These are phyloP conservation scores for Amphirosellinia nigrospora DNA, from an alignment of 495 filamentous ascomycete genomes.

Conservation along the genomic window DNA sequence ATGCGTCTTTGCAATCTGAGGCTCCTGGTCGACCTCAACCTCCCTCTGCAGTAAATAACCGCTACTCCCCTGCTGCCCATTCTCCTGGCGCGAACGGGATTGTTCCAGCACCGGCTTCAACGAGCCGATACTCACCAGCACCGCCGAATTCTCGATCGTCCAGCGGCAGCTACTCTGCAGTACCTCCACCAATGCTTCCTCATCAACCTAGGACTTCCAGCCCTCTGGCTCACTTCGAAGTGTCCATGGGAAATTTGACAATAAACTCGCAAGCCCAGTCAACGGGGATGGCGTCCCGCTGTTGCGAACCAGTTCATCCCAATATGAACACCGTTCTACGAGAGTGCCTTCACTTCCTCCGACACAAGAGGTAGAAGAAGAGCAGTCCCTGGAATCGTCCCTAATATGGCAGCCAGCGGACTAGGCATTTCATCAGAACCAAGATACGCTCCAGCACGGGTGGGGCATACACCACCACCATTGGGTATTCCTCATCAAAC, in stretches of 20 bases:
- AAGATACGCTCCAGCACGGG: slow-evolving; percentile 40
- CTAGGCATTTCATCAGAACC: slow-evolving; percentile 36
- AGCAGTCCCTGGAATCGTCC: slow-evolving; percentile 43
- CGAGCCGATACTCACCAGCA: slow-evolving; percentile 61
- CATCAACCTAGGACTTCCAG: slow-evolving; percentile 88
- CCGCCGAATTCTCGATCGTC: slow-evolving; percentile 48
- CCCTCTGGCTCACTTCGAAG: slow-evolving; percentile 73
- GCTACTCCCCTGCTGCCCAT: slow-evolving; percentile 67
- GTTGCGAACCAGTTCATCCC: slow-evolving; percentile 53
- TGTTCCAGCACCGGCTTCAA: slow-evolving; percentile 45
- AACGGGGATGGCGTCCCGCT: slow-evolving; percentile 44
- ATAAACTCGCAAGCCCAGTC: slow-evolving; percentile 36
- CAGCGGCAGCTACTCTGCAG: slow-evolving; percentile 47
- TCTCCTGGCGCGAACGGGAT: slow-evolving; percentile 41
- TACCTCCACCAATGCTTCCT: slow-evolving; percentile 59
- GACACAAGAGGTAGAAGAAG: slow-evolving; percentile 60
- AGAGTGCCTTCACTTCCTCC: slow-evolving; percentile 57
- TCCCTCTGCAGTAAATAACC: slow-evolving; percentile 44
- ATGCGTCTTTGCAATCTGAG: slow-evolving; percentile 54
- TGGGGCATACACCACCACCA: slow-evolving; percentile 53
- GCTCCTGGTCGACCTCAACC: slow-evolving; percentile 47
- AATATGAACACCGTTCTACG: slow-evolving; percentile 52
- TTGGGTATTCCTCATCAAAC: slow-evolving; percentile 36
- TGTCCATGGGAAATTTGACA: slow-evolving; percentile 48
- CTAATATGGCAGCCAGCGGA: slow-evolving; percentile 30